phyloP scores from a whole-genome alignment of 345 rosid genomes.

The Fremontodendron californicum region DNA sequence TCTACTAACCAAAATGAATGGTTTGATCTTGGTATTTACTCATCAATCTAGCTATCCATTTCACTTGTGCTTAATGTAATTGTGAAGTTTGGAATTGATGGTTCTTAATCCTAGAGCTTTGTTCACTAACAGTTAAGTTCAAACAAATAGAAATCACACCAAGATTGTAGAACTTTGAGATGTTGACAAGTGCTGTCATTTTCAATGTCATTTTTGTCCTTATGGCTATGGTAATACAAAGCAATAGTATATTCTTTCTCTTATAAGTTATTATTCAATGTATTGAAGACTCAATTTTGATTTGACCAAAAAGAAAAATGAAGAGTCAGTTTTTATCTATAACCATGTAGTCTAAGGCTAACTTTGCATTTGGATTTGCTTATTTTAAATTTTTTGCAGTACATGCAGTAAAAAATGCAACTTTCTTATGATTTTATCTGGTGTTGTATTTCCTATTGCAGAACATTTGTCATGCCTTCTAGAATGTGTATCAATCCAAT shows the following conservation, averaged over 20 bases:
- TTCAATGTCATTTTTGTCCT: background rate
- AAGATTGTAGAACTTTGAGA: background rate
- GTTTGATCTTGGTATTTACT: background rate
- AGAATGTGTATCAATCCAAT: conserved; percentile 85
- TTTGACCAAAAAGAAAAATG: background rate
- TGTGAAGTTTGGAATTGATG: background rate
- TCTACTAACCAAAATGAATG: background rate
- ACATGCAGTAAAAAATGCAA: background rate
- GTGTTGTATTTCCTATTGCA: conserved; percentile 28
- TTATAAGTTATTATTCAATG: background rate
- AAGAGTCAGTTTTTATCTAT: conserved; percentile 1
- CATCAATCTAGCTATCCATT: background rate
- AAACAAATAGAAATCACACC: background rate
- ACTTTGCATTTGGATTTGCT: background rate
- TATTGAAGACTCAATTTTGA: background rate
- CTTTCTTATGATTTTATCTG: conserved; percentile 4
- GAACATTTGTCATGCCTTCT: conserved; percentile 94
- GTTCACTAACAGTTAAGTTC: background rate
- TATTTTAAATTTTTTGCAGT: background rate
- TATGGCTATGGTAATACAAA: background rate
- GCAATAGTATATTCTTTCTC: background rate
- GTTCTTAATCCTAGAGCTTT: background rate
- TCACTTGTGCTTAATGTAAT: background rate
- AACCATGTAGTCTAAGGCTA: background rate
- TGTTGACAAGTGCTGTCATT: background rate